Evolutionary conservation across 1,284 basidiomycete genomes (phyloP).

Genomic region (Sporisorium iseilematis-ciliati): DNA sequence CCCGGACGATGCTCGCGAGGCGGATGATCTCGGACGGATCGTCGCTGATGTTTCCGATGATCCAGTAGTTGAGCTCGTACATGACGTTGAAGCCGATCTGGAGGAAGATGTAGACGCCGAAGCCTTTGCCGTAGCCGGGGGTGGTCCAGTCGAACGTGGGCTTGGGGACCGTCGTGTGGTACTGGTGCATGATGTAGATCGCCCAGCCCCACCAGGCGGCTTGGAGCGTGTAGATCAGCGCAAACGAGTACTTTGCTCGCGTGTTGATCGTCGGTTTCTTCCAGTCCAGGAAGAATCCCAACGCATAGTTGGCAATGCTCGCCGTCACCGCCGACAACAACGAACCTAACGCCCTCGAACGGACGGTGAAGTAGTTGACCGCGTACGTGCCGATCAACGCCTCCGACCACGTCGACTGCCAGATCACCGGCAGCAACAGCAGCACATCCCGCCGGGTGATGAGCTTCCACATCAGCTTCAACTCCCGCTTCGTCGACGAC

Average conservation of each 20-base stretch:
- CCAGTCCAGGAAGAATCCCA: conserved; percentile 69
- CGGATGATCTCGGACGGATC: conserved; percentile 62
- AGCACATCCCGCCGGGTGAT: conserved; percentile 55
- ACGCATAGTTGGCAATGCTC: conserved; percentile 63
- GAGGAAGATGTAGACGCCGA: conserved; percentile 64
- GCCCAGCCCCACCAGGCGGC: conserved; percentile 68
- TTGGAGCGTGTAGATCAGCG: conserved; percentile 55
- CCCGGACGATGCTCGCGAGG: conserved; percentile 62
- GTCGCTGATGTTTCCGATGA: conserved; percentile 49
- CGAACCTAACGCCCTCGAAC: conserved; percentile 69
- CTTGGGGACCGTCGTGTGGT: conserved; percentile 43
- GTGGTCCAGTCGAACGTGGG: conserved; percentile 63
- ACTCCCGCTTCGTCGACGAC: conserved; percentile 53
- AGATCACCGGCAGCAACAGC: conserved; percentile 60
- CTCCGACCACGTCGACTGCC: conserved; percentile 61
- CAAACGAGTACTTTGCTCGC: conserved; percentile 57
- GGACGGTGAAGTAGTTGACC: conserved; percentile 60
- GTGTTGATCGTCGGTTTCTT: conserved; percentile 56
- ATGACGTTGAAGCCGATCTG: conserved; percentile 60
- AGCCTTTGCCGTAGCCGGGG: conserved; percentile 59
- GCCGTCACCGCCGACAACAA: conserved; percentile 67
- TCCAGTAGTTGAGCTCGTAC: conserved; percentile 66
- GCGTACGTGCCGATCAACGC: conserved; percentile 66
- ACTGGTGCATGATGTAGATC: conserved; percentile 62
- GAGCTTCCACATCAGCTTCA: conserved; percentile 57